phyloP scores from a whole-genome alignment of 78 protist species.

The Salpingoeca rosetta region DNA sequence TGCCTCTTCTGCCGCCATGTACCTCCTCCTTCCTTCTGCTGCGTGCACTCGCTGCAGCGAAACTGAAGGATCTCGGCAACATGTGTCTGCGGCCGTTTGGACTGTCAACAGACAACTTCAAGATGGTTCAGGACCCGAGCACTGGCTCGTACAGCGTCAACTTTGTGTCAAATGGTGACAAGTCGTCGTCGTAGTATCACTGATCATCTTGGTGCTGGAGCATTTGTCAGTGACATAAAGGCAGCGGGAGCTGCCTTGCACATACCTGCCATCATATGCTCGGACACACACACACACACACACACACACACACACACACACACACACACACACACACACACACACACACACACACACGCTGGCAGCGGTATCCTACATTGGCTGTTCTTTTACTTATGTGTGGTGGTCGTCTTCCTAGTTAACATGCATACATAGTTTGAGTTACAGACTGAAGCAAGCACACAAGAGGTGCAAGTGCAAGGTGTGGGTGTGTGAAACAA shows the following conservation, averaged over 20 bases:
- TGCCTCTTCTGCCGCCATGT: conserved; percentile 40
- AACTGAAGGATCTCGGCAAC: conserved; percentile 83
- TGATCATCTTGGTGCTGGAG: background rate
- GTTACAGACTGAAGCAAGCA: too few relatives aligned
- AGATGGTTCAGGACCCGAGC: conserved; percentile 72
- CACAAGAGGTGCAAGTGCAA: too few relatives aligned
- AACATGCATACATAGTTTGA: too few relatives aligned
- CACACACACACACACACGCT: too few relatives aligned
- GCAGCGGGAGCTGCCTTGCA: background rate
- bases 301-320: background rate
- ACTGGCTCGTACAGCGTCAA: conserved; percentile 68
- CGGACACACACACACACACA: background rate
- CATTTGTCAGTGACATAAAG: background rate
- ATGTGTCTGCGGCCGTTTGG: conserved; percentile 76
- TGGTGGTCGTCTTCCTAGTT: too few relatives aligned
- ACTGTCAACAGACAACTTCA: conserved; percentile 69
- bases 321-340: background rate
- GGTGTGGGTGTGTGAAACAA: too few relatives aligned
- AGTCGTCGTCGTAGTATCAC: background rate
- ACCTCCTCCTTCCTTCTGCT: background rate
- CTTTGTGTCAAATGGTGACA: background rate
- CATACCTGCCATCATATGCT: background rate
- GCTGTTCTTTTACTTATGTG: too few relatives aligned
- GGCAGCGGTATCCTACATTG: too few relatives aligned
- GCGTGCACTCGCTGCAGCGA: conserved; percentile 2